Evolutionary conservation across 306 rosid species (phyloP), one percentile per base, ranked within the genome.

Genomic region (Chamaecrista fasciculata): DNA sequence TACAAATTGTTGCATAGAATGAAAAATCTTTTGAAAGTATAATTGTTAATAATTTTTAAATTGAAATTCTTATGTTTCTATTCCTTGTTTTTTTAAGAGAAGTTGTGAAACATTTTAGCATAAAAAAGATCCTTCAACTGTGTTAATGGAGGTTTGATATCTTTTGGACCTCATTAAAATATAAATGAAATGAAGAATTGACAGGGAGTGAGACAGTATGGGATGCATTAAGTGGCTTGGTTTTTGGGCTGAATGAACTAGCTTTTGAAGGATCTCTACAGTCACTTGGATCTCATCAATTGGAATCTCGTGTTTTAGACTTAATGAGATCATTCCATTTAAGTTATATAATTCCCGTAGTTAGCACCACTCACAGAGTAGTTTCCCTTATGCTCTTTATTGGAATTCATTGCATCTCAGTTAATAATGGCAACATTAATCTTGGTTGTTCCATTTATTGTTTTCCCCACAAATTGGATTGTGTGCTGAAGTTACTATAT

Each of bases 251-350:
- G n/a, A n/a, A n/a, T n/a, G n/a, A n/a, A n/a, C n/a, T n/a, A n/a
- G n/a, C n/a, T n/a, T n/a, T n/a, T n/a, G n/a, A 10, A 44, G 33
- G 50, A 24, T 51, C 31, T 11, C n/a, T n/a, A n/a, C n/a, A n/a
- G n/a, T n/a, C n/a, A n/a, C n/a, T n/a, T n/a, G n/a, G n/a, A n/a
- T n/a, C n/a, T n/a, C n/a, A n/a, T n/a, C n/a, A n/a, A n/a, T n/a
- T n/a, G n/a, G n/a, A n/a, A n/a, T n/a, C n/a, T n/a, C n/a, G n/a
- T n/a, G n/a, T 37, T 37, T 55, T 16, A 53, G 61, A 4, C 71
- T 51, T 68, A 62, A 15, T 31, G 36, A 48, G 62, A 8, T 56
- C 11, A 63, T 53, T 57, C 12, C 60, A n/a, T 62, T 70, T 56
- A 50, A 26, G 34, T 33, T 76, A 50, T 19, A 16, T 65, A 34